Conservation (phyloP, 208 protist genomes). For the Acanthamoeba castellanii region DNA sequence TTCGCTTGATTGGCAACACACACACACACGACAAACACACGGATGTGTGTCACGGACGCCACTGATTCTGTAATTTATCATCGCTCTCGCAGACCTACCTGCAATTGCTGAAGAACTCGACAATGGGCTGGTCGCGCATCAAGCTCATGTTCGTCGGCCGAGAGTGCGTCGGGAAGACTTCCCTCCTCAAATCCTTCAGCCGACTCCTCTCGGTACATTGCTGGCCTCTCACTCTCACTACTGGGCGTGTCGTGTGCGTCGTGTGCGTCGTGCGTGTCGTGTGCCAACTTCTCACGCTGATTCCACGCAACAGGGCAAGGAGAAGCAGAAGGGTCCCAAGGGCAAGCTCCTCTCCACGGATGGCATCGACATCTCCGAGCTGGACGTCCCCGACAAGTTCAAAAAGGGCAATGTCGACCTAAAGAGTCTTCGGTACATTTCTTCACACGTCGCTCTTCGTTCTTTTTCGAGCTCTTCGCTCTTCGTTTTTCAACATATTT, state of each 20-base stretch:
- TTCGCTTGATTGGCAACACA: background rate
- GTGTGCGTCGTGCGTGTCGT: too few relatives aligned
- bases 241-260: too few relatives aligned
- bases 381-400: slow-evolving; percentile 35
- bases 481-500: background rate
- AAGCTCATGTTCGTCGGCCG: slow-evolving; percentile 61
- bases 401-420: slow-evolving; percentile 15
- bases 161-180: slow-evolving; percentile 26
- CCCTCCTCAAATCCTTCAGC: background rate
- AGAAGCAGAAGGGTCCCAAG: slow-evolving; percentile 1
- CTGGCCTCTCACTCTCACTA: too few relatives aligned
- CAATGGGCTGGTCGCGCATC: slow-evolving; percentile 41
- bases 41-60: background rate
- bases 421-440: slow-evolving; percentile 4
- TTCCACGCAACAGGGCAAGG: background rate
- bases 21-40: background rate
- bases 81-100: slow-evolving; percentile 8
- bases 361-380: slow-evolving; percentile 49
- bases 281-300: background rate
- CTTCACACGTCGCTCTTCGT: background rate
- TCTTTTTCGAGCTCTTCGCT: background rate
- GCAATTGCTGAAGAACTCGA: slow-evolving; percentile 36
- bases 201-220: background rate
- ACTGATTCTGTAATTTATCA: background rate
- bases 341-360: slow-evolving; percentile 17